Percentiles rank a stretch among this genome's conserved stretches.
phyloP scores from a whole-genome alignment of 208 protist genomes.

The Lotmaria passim region DNA sequence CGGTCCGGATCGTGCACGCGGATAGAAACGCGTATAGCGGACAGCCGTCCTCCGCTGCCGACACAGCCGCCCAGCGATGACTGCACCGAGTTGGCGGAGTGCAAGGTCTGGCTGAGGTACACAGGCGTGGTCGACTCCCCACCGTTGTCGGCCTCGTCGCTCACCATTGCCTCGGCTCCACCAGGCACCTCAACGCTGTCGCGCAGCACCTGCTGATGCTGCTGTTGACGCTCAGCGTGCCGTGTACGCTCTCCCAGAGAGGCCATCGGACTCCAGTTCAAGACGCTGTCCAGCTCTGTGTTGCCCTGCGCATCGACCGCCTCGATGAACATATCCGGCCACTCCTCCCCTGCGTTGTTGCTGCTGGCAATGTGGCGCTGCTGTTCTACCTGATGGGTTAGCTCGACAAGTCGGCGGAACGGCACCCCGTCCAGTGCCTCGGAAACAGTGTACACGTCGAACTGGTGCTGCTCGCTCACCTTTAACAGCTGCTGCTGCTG shows the following conservation, averaged over 20 bases:
- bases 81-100: background rate
- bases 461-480: conserved; percentile 14
- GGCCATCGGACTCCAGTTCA: conserved; percentile 34
- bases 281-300: conserved; percentile 30
- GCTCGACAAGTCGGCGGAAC: conserved; percentile 34
- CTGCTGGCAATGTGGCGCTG: background rate
- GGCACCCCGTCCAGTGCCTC: conserved; percentile 38
- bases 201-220: background rate
- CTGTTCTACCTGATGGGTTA: conserved; percentile 12
- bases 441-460: conserved; percentile 51
- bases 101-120: conserved; percentile 1
- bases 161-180: background rate
- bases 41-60: too few species aligned
- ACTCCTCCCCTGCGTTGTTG: background rate
- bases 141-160: conserved; percentile 6
- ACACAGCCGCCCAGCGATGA: background rate
- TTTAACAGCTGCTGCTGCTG: conserved; percentile 10
- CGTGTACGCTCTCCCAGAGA: background rate
- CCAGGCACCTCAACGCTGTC: background rate
- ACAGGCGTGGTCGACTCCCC: conserved; percentile 3
- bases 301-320: conserved; percentile 27
- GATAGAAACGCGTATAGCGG: background rate
- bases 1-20: conserved; percentile 32
- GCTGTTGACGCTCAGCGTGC: background rate
- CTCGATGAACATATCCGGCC: conserved; percentile 19